Evolutionary conservation across 495 filamentous ascomycete genomes (phyloP).

Genomic region (Evansstolkia leycettana): DNA sequence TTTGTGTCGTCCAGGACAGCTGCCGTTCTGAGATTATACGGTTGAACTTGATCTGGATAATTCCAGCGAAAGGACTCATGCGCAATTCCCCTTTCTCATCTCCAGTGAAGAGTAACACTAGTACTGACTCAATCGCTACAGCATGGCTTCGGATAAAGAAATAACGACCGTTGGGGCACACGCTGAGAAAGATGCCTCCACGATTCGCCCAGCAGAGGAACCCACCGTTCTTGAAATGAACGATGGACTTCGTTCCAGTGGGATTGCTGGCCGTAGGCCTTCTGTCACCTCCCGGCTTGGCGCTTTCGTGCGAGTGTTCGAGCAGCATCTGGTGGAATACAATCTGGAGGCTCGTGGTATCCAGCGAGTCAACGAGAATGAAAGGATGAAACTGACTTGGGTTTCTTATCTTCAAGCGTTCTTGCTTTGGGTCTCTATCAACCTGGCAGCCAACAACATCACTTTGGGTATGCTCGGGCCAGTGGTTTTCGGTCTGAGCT

Average conservation of each 20-base stretch:
- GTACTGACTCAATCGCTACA: slow-evolving; percentile 16
- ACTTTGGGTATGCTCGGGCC: slow-evolving; percentile 64
- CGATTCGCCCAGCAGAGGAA: slow-evolving; percentile 4
- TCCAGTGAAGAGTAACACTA: not conserved
- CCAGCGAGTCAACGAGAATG: slow-evolving; percentile 50
- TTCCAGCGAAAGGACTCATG: slow-evolving; percentile 51
- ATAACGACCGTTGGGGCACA: slow-evolving; percentile 18
- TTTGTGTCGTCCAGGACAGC: slow-evolving; percentile 2
- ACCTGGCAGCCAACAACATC: slow-evolving; percentile 65
- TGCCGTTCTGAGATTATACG: slow-evolving; percentile 46
- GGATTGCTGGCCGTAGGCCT: slow-evolving; percentile 4
- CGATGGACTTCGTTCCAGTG: slow-evolving; percentile 4
- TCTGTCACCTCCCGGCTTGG: slow-evolving; percentile 16
- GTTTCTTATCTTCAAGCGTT: slow-evolving; percentile 49
- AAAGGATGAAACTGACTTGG: slow-evolving; percentile 46
- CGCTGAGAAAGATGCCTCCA: slow-evolving; percentile 12
- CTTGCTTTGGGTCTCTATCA: slow-evolving; percentile 64
- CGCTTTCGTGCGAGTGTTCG: slow-evolving; percentile 21
- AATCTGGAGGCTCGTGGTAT: slow-evolving; percentile 66
- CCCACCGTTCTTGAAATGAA: slow-evolving; percentile 7
- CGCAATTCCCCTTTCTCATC: slow-evolving; percentile 16
- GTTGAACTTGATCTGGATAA: slow-evolving; percentile 53
- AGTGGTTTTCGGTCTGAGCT: slow-evolving; percentile 54
- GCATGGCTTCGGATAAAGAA: slow-evolving; percentile 24
- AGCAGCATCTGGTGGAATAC: slow-evolving; percentile 35